These are phyloP conservation scores for Pythium pyrilobum DNA, from an alignment of 352 stramenopile species.

Conservation along the genomic window DNA sequence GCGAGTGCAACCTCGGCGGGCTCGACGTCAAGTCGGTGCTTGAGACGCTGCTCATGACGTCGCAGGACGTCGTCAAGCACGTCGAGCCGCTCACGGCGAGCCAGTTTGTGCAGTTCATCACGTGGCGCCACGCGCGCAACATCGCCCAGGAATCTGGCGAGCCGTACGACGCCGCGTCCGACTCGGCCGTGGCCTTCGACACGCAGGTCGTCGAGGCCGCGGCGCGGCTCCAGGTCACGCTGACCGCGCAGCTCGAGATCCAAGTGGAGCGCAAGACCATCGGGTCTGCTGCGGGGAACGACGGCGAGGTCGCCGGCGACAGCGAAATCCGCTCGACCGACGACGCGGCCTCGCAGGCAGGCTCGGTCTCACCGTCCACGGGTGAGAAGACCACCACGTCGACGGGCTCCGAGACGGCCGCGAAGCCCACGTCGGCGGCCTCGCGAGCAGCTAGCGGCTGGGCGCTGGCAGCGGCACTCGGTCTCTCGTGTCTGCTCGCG, in stretches of 20 bases:
- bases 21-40: conserved; percentile 48
- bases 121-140: conserved; percentile 48
- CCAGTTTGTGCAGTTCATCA: conserved; percentile 46
- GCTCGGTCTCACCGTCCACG: neutral
- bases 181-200: conserved; percentile 43
- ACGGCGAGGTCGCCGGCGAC: neutral
- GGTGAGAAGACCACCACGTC: neutral
- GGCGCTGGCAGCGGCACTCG: too few species aligned
- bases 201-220: conserved; percentile 21
- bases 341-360: neutral
- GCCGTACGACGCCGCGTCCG: conserved; percentile 46
- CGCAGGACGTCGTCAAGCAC: conserved; percentile 29
- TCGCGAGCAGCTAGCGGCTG: too few species aligned
- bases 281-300: neutral
- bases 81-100: conserved; percentile 23
- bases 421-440: neutral
- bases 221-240: neutral
- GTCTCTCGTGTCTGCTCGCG: too few species aligned
- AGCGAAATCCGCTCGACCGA: neutral
- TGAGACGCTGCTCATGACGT: conserved; percentile 64
- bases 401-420: neutral
- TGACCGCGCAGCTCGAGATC: conserved; percentile 3
- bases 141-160: conserved; percentile 35
- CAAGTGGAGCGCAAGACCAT: neutral
- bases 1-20: conserved; percentile 42